A percentile compares a stretch with the other conserved stretches of the same genome.
Evolutionary conservation across 2,329 filamentous ascomycete species (phyloP).

Genomic region (Didymella arachidicola): DNA sequence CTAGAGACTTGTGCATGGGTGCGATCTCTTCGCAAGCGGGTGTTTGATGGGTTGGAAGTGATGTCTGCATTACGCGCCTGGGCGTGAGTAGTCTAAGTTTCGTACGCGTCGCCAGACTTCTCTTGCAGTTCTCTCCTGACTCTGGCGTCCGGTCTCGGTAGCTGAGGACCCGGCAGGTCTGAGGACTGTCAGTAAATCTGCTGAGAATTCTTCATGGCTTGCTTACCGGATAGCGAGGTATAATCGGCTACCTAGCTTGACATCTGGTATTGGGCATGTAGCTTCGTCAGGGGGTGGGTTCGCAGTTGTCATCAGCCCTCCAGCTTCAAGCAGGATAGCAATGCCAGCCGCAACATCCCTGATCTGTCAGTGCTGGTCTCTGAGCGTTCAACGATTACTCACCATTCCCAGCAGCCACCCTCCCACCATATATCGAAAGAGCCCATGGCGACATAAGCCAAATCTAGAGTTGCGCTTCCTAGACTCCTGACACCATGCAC

Average conservation of each 20-base stretch:
- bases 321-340: constrained; percentile 75
- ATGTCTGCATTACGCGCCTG: constrained; percentile 58
- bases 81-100: constrained; percentile 71
- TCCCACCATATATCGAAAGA: constrained; percentile 85
- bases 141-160: constrained; percentile 69
- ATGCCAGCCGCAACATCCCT: constrained; percentile 80
- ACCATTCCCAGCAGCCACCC: constrained; percentile 83
- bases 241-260: constrained; percentile 70
- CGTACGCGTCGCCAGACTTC: constrained; percentile 76
- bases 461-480: constrained; percentile 74
- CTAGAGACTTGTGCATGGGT: neutral
- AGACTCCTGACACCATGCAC: constrained; percentile 78
- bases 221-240: constrained; percentile 73
- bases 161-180: constrained; percentile 70
- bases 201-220: neutral
- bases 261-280: constrained; percentile 65
- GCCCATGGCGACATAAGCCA: constrained; percentile 79
- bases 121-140: constrained; percentile 73
- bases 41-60: constrained; percentile 43
- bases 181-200: neutral
- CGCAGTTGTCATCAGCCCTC: constrained; percentile 75
- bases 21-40: too few species aligned
- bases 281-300: constrained; percentile 70
- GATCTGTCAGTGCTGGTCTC: constrained; percentile 18
- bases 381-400: neutral